phyloP scores from a whole-genome alignment of 805 yeast genomes.

The Wickerhamiella parazyma region DNA sequence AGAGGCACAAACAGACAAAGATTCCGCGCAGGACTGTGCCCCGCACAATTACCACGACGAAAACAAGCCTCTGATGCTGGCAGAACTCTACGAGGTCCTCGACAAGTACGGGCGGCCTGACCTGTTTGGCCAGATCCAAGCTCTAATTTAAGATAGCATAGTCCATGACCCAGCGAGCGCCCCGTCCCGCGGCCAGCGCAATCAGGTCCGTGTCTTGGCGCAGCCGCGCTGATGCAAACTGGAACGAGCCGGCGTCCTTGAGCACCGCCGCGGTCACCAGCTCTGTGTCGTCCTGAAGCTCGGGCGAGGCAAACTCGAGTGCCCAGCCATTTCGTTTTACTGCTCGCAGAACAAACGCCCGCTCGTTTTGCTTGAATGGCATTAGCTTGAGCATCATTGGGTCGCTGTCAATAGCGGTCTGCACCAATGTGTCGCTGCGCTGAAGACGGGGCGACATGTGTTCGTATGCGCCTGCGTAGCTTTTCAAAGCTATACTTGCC shows the following conservation, averaged over 20 bases:
- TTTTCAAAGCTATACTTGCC: background rate
- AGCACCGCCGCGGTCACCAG: background rate
- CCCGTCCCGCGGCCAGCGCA: background rate
- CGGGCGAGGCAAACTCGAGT: background rate
- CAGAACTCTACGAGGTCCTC: background rate
- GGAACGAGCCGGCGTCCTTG: background rate
- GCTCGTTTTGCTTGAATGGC: background rate
- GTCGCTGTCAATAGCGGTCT: too few species aligned
- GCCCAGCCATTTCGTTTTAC: background rate
- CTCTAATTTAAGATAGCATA: background rate
- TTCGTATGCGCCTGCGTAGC: background rate
- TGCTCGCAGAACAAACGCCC: background rate
- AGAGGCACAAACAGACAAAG: background rate
- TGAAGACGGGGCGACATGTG: background rate
- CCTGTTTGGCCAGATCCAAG: slow-evolving; percentile 1
- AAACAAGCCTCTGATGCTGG: background rate
- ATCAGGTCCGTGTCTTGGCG: background rate
- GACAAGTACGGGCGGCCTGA: slow-evolving; percentile 1
- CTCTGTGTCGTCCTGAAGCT: background rate
- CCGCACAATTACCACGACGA: background rate
- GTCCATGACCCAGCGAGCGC: background rate
- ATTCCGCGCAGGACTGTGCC: background rate
- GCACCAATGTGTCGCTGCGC: too few species aligned
- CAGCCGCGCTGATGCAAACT: background rate
- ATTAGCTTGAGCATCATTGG: background rate